Percentiles rank a stretch among this genome's conserved stretches.
phyloP scores from a whole-genome alignment of 176 grass and related monocot species.

The Oryza rufipogon region DNA sequence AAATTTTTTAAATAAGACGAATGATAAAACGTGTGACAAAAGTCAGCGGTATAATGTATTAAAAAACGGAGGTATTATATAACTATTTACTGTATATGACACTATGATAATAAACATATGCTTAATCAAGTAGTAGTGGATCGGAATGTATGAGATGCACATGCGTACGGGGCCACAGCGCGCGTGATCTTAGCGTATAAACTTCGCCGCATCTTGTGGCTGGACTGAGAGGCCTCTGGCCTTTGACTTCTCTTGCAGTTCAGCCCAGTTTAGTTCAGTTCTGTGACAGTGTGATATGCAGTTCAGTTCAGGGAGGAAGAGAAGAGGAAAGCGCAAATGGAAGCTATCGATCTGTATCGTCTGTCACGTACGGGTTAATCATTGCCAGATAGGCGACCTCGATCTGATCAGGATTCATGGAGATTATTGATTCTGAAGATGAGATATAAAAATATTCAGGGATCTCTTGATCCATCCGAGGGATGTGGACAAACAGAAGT shows the following conservation, averaged over 20 bases:
- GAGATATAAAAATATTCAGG: neutral
- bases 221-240: neutral
- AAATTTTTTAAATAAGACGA: no score
- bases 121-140: neutral
- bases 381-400: neutral
- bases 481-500: neutral
- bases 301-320: neutral
- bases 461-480: neutral
- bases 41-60: no score
- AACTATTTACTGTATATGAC: no score
- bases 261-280: no score
- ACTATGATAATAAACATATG: neutral
- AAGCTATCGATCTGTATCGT: neutral
- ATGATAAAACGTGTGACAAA: no score
- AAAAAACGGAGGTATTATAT: no score
- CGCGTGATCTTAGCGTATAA: neutral
- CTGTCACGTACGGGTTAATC: neutral
- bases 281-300: no score
- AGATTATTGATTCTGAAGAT: neutral
- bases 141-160: neutral
- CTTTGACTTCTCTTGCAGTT: neutral
- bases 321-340: neutral
- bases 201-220: neutral
- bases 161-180: neutral
- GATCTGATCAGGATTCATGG: neutral